phyloP scores from a whole-genome alignment of 108 stramenopile genomes.

The Hondaea fermentalgiana region DNA sequence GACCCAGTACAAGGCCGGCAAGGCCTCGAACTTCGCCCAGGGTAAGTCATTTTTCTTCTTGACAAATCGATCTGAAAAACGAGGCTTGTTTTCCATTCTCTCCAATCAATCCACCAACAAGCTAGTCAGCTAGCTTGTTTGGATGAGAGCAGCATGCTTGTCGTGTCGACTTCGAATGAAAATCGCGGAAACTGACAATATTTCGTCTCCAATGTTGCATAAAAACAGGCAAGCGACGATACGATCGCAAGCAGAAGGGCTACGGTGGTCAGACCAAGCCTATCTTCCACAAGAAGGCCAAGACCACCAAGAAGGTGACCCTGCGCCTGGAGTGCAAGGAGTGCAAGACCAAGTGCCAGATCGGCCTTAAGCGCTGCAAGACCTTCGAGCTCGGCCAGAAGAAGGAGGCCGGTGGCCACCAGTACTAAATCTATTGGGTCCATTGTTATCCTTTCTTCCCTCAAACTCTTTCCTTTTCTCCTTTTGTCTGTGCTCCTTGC shows the following conservation, averaged over 20 bases:
- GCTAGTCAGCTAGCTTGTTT: neutral
- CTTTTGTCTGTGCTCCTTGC: neutral
- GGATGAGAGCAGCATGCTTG: neutral
- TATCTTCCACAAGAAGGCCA: constrained; percentile 99
- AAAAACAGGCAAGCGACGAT: constrained; percentile 79
- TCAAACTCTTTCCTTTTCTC: neutral
- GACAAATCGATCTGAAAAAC: too few relatives aligned
- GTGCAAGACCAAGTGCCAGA: constrained; percentile 98
- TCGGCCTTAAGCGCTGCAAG: constrained; percentile 96
- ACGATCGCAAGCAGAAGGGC: constrained; percentile 99
- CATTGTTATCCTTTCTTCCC: neutral
- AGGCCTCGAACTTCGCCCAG: constrained; percentile 99
- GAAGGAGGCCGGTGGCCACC: constrained; percentile 86
- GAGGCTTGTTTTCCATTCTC: too few relatives aligned
- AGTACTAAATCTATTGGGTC: constrained; percentile 66
- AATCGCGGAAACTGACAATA: neutral
- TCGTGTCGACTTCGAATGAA: neutral
- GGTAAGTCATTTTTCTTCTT: constrained; percentile 35
- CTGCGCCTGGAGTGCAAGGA: constrained; percentile 98
- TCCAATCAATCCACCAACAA: neutral
- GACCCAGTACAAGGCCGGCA: constrained; percentile 98
- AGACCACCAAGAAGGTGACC: constrained; percentile 99
- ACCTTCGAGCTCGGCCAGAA: constrained; percentile 99
- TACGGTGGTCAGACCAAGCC: constrained; percentile 99
- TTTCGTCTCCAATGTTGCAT: neutral